A percentile compares a stretch with the other conserved stretches of the same genome.
These are phyloP conservation scores for Ambrosiella cleistominuta DNA, from an alignment of 2,329 filamentous ascomycete genomes.

Conservation along the genomic window DNA sequence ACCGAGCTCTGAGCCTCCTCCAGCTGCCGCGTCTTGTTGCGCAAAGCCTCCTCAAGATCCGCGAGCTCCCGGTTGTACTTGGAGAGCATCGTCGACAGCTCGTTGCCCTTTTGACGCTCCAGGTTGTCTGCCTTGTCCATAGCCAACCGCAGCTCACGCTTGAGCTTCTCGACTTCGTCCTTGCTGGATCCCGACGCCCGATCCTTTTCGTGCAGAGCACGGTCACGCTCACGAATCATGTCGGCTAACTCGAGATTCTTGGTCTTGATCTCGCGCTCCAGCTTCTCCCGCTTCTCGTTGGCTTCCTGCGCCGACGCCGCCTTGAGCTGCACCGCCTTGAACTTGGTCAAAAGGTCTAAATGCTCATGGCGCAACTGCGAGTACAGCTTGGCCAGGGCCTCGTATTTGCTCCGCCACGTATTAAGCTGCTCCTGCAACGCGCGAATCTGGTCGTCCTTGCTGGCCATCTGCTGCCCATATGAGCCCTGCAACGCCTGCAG, in stretches of 20 bases:
- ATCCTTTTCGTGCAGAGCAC: constrained; percentile 85
- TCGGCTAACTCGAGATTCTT: constrained; percentile 98
- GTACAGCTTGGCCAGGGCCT: constrained; percentile 89
- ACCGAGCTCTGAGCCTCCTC: constrained; percentile 68
- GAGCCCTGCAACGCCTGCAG: constrained; percentile 66
- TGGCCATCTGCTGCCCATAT: constrained; percentile 66
- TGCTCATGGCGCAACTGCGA: constrained; percentile 92
- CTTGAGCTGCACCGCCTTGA: constrained; percentile 90
- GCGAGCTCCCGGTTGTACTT: constrained; percentile 97
- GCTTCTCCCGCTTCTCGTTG: constrained; percentile 82
- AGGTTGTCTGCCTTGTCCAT: constrained; percentile 81
- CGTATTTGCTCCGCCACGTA: constrained; percentile 94
- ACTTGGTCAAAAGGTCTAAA: constrained; percentile 84
- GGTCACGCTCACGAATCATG: constrained; percentile 93
- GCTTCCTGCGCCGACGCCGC: constrained; percentile 93
- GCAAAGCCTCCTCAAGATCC: constrained; percentile 81
- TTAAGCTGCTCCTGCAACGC: constrained; percentile 93
- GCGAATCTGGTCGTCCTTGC: constrained; percentile 86
- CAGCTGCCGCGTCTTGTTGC: constrained; percentile 71
- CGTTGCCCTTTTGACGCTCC: constrained; percentile 83
- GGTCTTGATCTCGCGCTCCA: constrained; percentile 95
- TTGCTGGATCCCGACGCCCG: constrained; percentile 69
- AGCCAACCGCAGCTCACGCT: constrained; percentile 81
- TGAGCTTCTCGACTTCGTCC: constrained; percentile 87
- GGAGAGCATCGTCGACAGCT: constrained; percentile 82